Evolutionary conservation across 2,329 filamentous ascomycete genomes (phyloP).

Genomic region (Curvularia lunata): DNA sequence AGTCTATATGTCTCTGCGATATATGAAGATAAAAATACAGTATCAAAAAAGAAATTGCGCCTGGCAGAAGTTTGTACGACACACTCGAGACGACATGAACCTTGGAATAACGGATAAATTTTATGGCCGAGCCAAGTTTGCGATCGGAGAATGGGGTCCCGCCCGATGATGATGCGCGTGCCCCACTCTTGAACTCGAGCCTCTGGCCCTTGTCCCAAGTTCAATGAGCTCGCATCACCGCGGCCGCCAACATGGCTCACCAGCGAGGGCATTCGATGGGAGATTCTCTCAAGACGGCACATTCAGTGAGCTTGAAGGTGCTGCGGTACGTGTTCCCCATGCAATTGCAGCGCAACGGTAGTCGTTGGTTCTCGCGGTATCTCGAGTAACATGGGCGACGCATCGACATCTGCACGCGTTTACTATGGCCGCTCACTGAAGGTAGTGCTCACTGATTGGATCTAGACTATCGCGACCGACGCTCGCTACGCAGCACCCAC

Average conservation of each 20-base stretch:
- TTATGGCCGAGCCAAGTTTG: slow-evolving; percentile 14
- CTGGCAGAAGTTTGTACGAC: neutral
- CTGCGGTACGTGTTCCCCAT: slow-evolving; percentile 67
- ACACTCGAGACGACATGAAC: neutral
- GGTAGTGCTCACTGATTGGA: neutral
- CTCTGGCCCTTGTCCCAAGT: slow-evolving; percentile 15
- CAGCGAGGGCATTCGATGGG: slow-evolving; percentile 48
- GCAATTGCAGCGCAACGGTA: neutral
- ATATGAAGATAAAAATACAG: neutral
- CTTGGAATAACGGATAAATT: slow-evolving; percentile 8
- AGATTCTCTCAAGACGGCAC: slow-evolving; percentile 61
- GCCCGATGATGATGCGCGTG: slow-evolving; percentile 8
- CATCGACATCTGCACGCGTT: neutral
- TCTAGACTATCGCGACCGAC: slow-evolving; percentile 80
- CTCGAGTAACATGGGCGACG: neutral
- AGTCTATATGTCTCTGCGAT: neutral
- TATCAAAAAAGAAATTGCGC: neutral
- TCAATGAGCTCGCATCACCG: slow-evolving; percentile 8
- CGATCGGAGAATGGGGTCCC: slow-evolving; percentile 4
- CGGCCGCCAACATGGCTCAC: slow-evolving; percentile 44
- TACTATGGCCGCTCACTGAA: neutral
- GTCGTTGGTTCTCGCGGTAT: neutral
- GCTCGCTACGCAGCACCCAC: slow-evolving; percentile 72
- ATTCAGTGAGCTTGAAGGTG: slow-evolving; percentile 82
- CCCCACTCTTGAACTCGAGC: slow-evolving; percentile 23